phyloP scores from a whole-genome alignment of 2,329 filamentous ascomycete genomes.

The Sordariomycetes sp. region DNA sequence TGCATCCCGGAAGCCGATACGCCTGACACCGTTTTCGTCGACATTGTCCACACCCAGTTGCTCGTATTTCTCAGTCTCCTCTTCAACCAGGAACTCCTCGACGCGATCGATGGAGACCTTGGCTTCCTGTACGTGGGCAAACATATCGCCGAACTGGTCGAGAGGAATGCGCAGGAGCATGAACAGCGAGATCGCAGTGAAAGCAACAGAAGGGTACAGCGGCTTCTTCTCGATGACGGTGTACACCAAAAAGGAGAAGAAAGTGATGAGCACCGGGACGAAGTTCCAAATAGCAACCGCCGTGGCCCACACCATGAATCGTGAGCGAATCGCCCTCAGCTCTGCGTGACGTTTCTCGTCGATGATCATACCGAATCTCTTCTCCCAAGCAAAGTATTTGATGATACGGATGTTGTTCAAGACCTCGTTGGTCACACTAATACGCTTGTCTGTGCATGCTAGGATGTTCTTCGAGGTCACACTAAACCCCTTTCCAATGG shows the following conservation, averaged over 20 bases:
- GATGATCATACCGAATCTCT: constrained; percentile 76
- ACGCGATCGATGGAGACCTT: constrained; percentile 96
- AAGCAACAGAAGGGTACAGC: constrained; percentile 84
- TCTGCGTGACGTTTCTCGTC: constrained; percentile 81
- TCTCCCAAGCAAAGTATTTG: constrained; percentile 98
- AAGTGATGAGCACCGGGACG: constrained; percentile 88
- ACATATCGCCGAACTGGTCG: constrained; percentile 96
- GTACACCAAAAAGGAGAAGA: constrained; percentile 91
- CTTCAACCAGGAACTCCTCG: constrained; percentile 85
- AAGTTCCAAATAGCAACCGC: constrained; percentile 96
- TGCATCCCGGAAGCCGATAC: constrained; percentile 77
- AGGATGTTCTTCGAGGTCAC: constrained; percentile 85
- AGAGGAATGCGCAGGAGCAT: constrained; percentile 86
- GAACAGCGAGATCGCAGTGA: constrained; percentile 93
- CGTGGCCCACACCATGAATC: constrained; percentile 85
- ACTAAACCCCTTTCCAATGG: constrained; percentile 77
- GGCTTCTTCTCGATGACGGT: constrained; percentile 84
- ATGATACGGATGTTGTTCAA: constrained; percentile 97
- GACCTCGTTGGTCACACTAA: constrained; percentile 94
- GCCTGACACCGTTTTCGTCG: constrained; percentile 58
- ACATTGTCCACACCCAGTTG: constrained; percentile 67
- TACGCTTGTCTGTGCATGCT: constrained; percentile 87
- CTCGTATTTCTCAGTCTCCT: constrained; percentile 90
- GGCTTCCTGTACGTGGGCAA: constrained; percentile 94
- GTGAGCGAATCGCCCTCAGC: constrained; percentile 65